Evolutionary conservation across 2,329 filamentous ascomycete genomes (phyloP), one percentile per base, ranked within the genome.

Genomic region (Dactylonectria macrodidyma): DNA sequence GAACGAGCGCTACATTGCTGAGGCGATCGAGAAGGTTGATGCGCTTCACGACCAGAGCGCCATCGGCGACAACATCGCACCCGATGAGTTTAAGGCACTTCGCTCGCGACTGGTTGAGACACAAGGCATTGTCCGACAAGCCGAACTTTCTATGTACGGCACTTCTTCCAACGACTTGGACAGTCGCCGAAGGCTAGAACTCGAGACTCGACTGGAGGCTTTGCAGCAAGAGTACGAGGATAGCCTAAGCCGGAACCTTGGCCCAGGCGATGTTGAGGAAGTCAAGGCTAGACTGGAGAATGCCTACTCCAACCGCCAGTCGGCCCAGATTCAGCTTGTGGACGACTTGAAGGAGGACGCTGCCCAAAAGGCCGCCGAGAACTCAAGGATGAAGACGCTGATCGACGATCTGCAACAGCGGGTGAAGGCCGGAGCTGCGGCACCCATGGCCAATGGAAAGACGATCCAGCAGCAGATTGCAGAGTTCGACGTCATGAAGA

Each of bases 401-500:
- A 90, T 97, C 54, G 93, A 97, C 50, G 92, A 95, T 69, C 87
- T 96, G 12, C 92, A 95, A 79, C 88, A 89, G 75, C 89, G 91
- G 69, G 86, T 92, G 78, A 94, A 94, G 85, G 85, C 88, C 57
- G 88, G 88, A 72, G 80, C 80, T 19, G 78, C 82, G 10, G 83
- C 86, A 33, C 87, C 91, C 30, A 94, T 92, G 78, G 84, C 90
- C 63, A 94, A 93, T 76, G 93, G 93, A 87, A 97, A 97, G 88
- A 97, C 94, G 12, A 90, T 98, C 51, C 95, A 97, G 80, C 95
- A 99, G 84, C 96, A 98, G 84, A 97, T 99, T 81, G 94, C 95
- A 66, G 96, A 99, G 80, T 99, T 99, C 76, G 96, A 99, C 82
- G 93, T 94, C 67, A 99, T 99, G 95, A 99, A 99, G 91, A 99